Base-by-base conservation (phyloP, 2,329 filamentous ascomycete genomes). In the Hypoxylon sp. region DNA sequence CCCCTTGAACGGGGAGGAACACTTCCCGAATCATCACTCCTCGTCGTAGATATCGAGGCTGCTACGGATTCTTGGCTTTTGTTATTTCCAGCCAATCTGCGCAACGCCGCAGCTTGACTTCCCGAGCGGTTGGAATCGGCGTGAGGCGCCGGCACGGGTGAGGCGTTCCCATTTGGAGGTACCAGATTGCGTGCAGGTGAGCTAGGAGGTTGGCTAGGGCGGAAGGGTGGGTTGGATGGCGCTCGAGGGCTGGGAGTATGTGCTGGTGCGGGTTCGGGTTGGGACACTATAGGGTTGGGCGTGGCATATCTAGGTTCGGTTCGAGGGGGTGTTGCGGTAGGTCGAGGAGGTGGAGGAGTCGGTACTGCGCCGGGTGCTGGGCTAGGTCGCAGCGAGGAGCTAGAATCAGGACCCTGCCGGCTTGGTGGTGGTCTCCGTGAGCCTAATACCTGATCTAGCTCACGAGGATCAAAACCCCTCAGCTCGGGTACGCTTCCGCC, bases 401-500 rank as follows among this genome's bases (percentile, higher is more conserved):
- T 64, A 15, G 70, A 62, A 54, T 40, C 63, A 46, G 67, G 65
- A 27, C 63, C 69, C 24, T 64, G 60, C 46, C 69, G 69, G 18
- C 49, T 38, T 6, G 71, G 74, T 9, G 75, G 73, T 37, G 76
- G 73, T 65, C 78, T 78, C 43, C 79, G 79, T 45, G 81, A 79
- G 38, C 89, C 90, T 27, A 89, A 78, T 41, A 98, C 84, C 66
- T 88, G 83, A 48, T 94, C 91, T 58, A 89, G 79, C 76, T 97
- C 92, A 58, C 83, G 85, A 48, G 85, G 82, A 67, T 94, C 91
- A 72, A 99, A 98, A 6, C 94, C 94, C 52, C 85, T 79, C 48
- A 99, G 81, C 56, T 90, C 84, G 2, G 95, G 95, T 26, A 86
- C 77, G 69, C 88, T 89, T 10, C 94, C 94, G 23, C 91, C 90